Evolutionary conservation across 2,329 filamentous ascomycete species (phyloP), one percentile per base, ranked within the genome.

Genomic region (Penicillium sp.): DNA sequence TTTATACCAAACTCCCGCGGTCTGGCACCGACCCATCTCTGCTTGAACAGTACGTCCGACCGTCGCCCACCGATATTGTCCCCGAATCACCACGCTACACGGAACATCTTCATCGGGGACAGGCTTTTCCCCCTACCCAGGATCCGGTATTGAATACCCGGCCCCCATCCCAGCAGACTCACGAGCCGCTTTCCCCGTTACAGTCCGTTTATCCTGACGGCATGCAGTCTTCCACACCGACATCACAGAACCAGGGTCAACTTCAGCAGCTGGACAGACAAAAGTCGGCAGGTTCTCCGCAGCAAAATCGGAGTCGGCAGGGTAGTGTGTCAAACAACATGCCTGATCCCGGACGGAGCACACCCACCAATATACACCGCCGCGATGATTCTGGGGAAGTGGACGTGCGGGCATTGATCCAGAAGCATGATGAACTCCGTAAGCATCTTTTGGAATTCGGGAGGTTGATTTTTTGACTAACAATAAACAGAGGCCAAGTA

Each of bases 401-500:
- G 64, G 75, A 83, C 67, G 63, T 79, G 69, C 73, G 72, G 62
- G 70, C 76, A 63, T 75, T 79, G 62, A 68, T 76, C 23, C 70
- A 73, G 63, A 74, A 73, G 58, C 70, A 79, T 66, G 76, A 79
- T 66, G 78, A 76, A 68, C 68, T 81, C 33, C 78, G 77, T 79
- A 75, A 59, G 76, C 8, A 1, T 31, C 13, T 33, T 33, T 31
- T 31, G 0, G 29, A 27, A 50, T 8, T 41, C 23, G n/a, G n/a
- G 8, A 3, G 15, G 13, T 36, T 29, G 27, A n/a, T 40, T 50
- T 38, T 40, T 31, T 46, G 50, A 31, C 49, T 59, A 21, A 57
- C 38, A n/a, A 54, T 50, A 9, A 38, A 51, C 62, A 96, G 92
- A 94, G 70, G 86, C 86, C 65, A 99, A 99, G 78, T 99, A 99